Conservation (phyloP, 805 yeast species). For the Metschnikowia colocasiae region DNA sequence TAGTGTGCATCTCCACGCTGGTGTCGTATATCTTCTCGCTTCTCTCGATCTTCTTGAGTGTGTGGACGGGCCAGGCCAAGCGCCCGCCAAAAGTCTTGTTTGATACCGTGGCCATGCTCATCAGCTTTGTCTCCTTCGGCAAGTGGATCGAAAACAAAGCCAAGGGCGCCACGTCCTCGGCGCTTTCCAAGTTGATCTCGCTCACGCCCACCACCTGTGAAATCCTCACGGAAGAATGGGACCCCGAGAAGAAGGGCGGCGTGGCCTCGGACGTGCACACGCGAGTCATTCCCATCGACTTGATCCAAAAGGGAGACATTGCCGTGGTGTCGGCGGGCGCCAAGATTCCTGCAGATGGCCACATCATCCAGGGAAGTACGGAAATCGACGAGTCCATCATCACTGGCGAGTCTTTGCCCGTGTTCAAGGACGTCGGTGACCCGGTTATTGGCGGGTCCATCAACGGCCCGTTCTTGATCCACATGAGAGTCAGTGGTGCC, state of each 20-base stretch:
- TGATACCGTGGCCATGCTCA: conserved; percentile 83
- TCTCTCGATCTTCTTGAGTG: conserved; percentile 51
- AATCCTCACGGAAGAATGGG: conserved; percentile 46
- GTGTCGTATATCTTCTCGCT: conserved; percentile 76
- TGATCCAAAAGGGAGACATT: conserved; percentile 73
- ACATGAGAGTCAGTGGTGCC: conserved; percentile 61
- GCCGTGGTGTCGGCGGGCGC: conserved; percentile 81
- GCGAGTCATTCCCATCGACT: conserved; percentile 62
- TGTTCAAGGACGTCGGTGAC: conserved; percentile 58
- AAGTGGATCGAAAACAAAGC: conserved; percentile 90
- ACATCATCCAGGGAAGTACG: conserved; percentile 69
- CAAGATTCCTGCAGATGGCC: conserved; percentile 89
- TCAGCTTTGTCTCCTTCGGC: conserved; percentile 81
- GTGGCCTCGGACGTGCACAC: conserved; percentile 32
- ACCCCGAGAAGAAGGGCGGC: conserved; percentile 8
- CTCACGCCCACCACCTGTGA: conserved; percentile 75
- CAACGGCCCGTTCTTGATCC: conserved; percentile 72
- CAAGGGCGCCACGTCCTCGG: conserved; percentile 88
- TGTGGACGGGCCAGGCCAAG: conserved; percentile 36
- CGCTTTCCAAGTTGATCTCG: conserved; percentile 75
- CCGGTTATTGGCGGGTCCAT: conserved; percentile 85
- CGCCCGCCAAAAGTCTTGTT: conserved; percentile 68
- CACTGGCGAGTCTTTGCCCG: conserved; percentile 88
- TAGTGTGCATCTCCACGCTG: conserved; percentile 77
- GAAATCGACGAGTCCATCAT: conserved; percentile 86